Base-by-base conservation (phyloP, 108 stramenopile genomes). In the Cyclotella distinguenda region DNA sequence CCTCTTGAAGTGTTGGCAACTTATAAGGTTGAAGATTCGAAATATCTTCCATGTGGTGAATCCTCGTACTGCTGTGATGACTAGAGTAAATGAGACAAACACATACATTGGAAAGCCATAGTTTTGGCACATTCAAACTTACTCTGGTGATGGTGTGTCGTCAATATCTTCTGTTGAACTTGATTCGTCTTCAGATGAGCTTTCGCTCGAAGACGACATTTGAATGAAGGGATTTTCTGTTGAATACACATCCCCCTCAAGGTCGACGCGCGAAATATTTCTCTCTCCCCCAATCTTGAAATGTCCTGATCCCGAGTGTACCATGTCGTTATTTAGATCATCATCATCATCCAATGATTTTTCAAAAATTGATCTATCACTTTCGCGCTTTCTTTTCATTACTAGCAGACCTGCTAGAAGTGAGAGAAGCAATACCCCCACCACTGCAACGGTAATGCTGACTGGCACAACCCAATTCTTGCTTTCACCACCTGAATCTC, bases 141-240 rank as follows among this genome's bases (percentile, higher is more conserved):
- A 38, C 38, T 38, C 38, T 38, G n/a, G n/a, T n/a, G n/a, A n/a
- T n/a, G n/a, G n/a, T 38, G 8, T 8, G 15, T 59, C 42, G 15
- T 59, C 58, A 27, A 59, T 30, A 44, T 59, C 58, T 30, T 59
- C 58, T 4, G 39, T 59, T 13, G 58, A 59, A 59, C 58, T 59
- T 13, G 58, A 59, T 43, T 34, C 42, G 23, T 59, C 31, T 48
- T 25, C 47, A 3, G 47, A 48, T 11, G 47, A 48, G 47, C 47
- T 48, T 48, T 10, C 18, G 12, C 22, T 48, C 19, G 47, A 21
- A 43, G 39, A 25, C 28, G 58, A 59, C 0, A 1, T 21, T 3
- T 34, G 34, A 55, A 55, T 28, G 19, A 55, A 55, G 1, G 54
- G 54, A 25, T 55, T 52, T 2, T 6, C n/a, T n/a, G n/a, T n/a